Evolutionary conservation across 192 early-diverging fungal species (phyloP), one percentile per base, ranked within the genome.

Genomic region (Backusella liffmaniae): DNA sequence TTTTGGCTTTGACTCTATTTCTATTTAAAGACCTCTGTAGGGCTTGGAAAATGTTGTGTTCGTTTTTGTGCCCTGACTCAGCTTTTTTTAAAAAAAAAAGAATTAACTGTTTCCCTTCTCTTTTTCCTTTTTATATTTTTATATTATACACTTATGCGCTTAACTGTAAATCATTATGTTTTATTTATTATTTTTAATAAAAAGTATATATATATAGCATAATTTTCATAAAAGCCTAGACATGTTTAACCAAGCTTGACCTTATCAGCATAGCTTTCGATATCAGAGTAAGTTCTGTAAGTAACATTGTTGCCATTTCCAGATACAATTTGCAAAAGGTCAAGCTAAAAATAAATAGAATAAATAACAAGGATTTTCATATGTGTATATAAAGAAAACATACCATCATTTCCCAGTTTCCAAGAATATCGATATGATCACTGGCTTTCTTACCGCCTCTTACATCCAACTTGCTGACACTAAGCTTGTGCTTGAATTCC

Each of bases 341-440:
- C 80, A 42, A 69, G 16, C 68, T 73, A 62, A 62, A 26, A 26
- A 62, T 26, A 26, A 62, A 62, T 29, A 13, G 7, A 9, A 9
- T 21, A 56, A 21, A 23, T 21, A 53, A 53, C 5, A 8, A 7
- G 2, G 9, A 12, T 1, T 12, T 23, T 0, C 9, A 9, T 29
- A 12, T 1, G 10, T 29, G 9, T 29, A 6, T 70, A 13, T 10
- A 26, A 26, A 70, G 2, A 30, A 44, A 44, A 74, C 73, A 66
- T 77, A 84, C 86, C 29, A 88, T 91, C 65, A 92, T 83, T 23
- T 89, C 88, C 66, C 89, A 86, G 73, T 96, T 95, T 56, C 96
- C 96, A 8, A 97, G 78, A 49, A 97, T 94, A 81, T 95, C 93
- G 10, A 96, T 92, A 84, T 97, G 96, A 74, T 96, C 94, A 1